Evolutionary conservation across 371 early-diverging fungal species (phyloP), one percentile per base, ranked within the genome.

Genomic region (Coemansia sp.): DNA sequence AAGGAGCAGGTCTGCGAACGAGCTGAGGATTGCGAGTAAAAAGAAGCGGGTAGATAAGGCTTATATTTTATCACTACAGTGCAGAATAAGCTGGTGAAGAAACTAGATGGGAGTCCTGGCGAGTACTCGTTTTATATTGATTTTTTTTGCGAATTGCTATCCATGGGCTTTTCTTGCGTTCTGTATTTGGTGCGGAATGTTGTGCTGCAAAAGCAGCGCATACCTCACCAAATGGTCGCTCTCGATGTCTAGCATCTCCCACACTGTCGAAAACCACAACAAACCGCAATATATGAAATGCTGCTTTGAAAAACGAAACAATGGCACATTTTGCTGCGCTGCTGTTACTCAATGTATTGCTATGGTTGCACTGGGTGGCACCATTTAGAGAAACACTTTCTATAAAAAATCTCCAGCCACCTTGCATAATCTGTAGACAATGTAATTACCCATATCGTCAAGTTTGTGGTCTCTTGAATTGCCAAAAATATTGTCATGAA

Each of bases 81-180:
- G 48, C 48, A 48, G 48, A 56, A 56, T 56, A 32, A 32, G 56
- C 56, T 56, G 56, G 56, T 56, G 19, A 29, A 29, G 56, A 32
- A 56, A 17, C 23, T 5, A 48, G n/a, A n/a, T 19, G 17, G 48
- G 48, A 17, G 48, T 8, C 8, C 17, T 17, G 8, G 48, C 8
- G 17, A 8, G n/a, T 7, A 17, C 48, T 48, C 48, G 17, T 17
- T 48, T 48, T 48, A 48, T 48, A 48, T 48, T 17, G n/a, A 15
- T 44, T n/a, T 13, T 44, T 44, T 9, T 32, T 32, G 32, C 32
- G 9, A 32, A 32, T 3, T 32, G 8, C 32, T 32, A 32, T 32
- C 9, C 32, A 32, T 9, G 32, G 32, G 32, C 32, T 32, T 32
- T 9, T 32, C 32, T 32, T 32, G 32, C 9, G 32, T 32, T 32